These are phyloP conservation scores for Alliaria petiolata DNA, from an alignment of 345 rosid genomes.

Conservation along the genomic window DNA sequence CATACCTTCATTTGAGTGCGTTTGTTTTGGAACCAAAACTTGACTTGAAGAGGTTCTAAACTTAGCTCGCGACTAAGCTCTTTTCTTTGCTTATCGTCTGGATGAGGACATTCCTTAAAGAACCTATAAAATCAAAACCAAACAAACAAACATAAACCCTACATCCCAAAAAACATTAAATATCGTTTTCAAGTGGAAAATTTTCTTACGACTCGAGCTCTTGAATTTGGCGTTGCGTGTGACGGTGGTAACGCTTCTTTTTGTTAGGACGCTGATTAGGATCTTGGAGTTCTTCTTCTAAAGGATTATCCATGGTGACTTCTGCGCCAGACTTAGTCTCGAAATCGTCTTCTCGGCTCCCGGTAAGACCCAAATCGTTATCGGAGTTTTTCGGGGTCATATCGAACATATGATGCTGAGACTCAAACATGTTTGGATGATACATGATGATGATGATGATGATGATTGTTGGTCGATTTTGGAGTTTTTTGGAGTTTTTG, in stretches of 20 bases:
- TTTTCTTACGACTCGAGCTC: slow-evolving; percentile 88
- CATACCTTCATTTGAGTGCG: slow-evolving; percentile 96
- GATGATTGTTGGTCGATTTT: not conserved
- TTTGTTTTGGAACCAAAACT: slow-evolving; percentile 98
- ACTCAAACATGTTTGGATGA: slow-evolving; percentile 69
- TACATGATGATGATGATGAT: slow-evolving; percentile 52
- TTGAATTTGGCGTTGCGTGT: slow-evolving; percentile 91
- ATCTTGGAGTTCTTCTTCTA: slow-evolving; percentile 65
- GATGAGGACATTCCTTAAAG: slow-evolving; percentile 94
- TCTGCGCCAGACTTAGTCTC: slow-evolving; percentile 82
- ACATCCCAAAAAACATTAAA: not conserved
- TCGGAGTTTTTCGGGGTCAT: slow-evolving; percentile 56
- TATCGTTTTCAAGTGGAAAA: not conserved
- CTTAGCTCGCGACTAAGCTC: slow-evolving; percentile 72
- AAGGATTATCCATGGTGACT: slow-evolving; percentile 49
- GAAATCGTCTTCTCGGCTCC: slow-evolving; percentile 63
- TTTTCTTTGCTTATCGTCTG: slow-evolving; percentile 95
- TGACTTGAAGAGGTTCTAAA: slow-evolving; percentile 83
- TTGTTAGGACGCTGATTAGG: slow-evolving; percentile 65
- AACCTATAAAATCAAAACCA: slow-evolving; percentile 41
- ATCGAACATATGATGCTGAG: slow-evolving; percentile 61
- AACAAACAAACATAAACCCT: slow-evolving; percentile 17
- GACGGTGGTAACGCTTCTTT: slow-evolving; percentile 95
- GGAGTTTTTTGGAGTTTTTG: not conserved
- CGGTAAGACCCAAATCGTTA: slow-evolving; percentile 45